Evolutionary conservation across 768 basidiomycete genomes (phyloP).

Genomic region (Lactarius deliciosus): DNA sequence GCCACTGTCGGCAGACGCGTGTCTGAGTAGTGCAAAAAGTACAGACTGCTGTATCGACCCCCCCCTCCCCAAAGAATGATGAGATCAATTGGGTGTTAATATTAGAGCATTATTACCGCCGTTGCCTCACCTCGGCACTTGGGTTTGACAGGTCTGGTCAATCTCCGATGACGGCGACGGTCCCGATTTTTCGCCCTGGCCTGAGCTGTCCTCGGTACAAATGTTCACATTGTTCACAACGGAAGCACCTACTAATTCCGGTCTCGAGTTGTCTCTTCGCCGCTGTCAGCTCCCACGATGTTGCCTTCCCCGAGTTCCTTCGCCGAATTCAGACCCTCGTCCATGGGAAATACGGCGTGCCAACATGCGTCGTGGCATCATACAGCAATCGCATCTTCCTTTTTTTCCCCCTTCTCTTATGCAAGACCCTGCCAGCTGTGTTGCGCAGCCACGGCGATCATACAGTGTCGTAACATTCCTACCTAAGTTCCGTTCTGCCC

Average conservation of each 20-base stretch:
- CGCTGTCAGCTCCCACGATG: slow-evolving; percentile 20
- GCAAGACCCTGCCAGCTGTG: background rate
- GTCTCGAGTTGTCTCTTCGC: slow-evolving; percentile 8
- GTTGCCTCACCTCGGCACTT: slow-evolving; percentile 2
- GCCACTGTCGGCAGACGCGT: background rate
- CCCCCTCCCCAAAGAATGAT: slow-evolving; percentile 1
- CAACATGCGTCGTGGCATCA: slow-evolving; percentile 17
- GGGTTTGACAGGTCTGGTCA: slow-evolving; percentile 15
- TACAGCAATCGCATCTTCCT: background rate
- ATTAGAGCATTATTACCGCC: background rate
- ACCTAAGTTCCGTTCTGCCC: slow-evolving; percentile 18
- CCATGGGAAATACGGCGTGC: slow-evolving; percentile 17
- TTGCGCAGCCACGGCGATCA: slow-evolving; percentile 24
- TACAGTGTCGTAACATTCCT: slow-evolving; percentile 16
- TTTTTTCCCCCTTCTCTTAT: background rate
- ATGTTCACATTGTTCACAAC: slow-evolving; percentile 3
- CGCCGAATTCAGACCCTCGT: slow-evolving; percentile 9
- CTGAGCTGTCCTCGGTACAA: slow-evolving; percentile 1
- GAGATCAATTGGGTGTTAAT: slow-evolving; percentile 1
- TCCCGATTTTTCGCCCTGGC: background rate
- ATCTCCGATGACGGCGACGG: slow-evolving; percentile 1
- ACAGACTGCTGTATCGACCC: background rate
- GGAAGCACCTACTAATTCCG: slow-evolving; percentile 6
- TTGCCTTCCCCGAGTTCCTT: slow-evolving; percentile 1
- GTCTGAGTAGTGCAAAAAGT: background rate